phyloP scores from a whole-genome alignment of 2,329 filamentous ascomycete species.

The Eutypa lata region DNA sequence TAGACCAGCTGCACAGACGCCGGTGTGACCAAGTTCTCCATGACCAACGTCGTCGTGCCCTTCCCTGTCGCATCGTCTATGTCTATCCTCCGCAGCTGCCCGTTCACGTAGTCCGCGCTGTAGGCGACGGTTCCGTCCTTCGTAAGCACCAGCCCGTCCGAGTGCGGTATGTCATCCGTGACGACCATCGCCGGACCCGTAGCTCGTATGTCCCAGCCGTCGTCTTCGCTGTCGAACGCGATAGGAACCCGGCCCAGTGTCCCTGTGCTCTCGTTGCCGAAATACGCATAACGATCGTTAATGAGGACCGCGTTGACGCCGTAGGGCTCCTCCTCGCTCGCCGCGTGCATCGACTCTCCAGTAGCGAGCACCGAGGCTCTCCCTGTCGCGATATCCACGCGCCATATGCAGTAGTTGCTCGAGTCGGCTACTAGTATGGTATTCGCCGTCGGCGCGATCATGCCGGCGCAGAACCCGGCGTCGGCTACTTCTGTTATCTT shows the following conservation, averaged over 20 bases:
- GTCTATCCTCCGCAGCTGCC: constrained; percentile 21
- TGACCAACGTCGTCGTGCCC: constrained; percentile 13
- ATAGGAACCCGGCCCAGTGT: constrained; percentile 25
- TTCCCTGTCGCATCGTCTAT: constrained; percentile 18
- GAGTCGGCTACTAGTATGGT: constrained; percentile 24
- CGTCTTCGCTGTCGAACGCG: constrained; percentile 10
- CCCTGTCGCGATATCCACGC: constrained; percentile 23
- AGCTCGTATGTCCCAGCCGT: constrained; percentile 16
- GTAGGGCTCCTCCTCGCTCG: constrained; percentile 19
- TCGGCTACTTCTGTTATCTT: constrained; percentile 19
- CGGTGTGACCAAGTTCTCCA: constrained; percentile 25
- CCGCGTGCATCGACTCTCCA: constrained; percentile 21
- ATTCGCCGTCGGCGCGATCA: constrained; percentile 20
- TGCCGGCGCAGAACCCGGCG: constrained; percentile 19
- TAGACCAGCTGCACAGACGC: constrained; percentile 22
- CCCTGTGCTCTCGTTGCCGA: constrained; percentile 27
- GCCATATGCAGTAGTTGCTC: constrained; percentile 21
- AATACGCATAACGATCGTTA: constrained; percentile 21
- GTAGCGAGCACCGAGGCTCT: constrained; percentile 15
- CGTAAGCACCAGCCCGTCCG: constrained; percentile 25
- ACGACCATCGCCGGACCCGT: constrained; percentile 21
- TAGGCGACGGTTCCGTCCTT: constrained; percentile 20
- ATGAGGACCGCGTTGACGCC: constrained; percentile 27
- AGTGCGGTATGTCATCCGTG: constrained; percentile 21
- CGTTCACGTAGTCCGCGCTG: constrained; percentile 24